Conservation (phyloP, 768 basidiomycete species). For the Vishniacozyma victoriae region DNA sequence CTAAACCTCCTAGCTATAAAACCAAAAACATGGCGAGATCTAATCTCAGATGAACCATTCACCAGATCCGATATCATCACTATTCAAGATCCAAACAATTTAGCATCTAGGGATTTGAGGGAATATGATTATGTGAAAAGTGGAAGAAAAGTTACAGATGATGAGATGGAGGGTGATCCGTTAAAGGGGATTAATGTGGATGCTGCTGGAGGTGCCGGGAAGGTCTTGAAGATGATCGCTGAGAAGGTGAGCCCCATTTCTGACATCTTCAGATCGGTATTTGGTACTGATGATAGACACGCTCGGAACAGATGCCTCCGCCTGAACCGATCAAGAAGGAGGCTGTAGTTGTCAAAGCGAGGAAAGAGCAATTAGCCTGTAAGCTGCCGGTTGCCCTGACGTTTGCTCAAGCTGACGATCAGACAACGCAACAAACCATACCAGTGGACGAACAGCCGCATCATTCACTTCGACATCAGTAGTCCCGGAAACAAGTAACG, state of each 20-base stretch:
- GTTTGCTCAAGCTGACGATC: constrained; percentile 1
- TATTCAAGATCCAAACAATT: constrained; percentile 59
- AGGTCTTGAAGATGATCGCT: constrained; percentile 47
- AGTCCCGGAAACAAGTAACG: constrained; percentile 63
- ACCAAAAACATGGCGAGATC: constrained; percentile 59
- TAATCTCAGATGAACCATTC: constrained; percentile 78
- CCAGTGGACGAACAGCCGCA: constrained; percentile 78
- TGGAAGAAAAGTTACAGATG: constrained; percentile 43
- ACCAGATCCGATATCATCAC: constrained; percentile 88
- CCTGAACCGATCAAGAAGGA: constrained; percentile 23
- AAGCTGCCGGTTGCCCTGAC: not conserved
- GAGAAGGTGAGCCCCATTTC: constrained; percentile 45
- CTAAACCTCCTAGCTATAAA: constrained; percentile 45
- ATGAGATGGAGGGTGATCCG: constrained; percentile 37
- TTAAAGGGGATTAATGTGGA: constrained; percentile 50
- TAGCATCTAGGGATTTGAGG: constrained; percentile 46
- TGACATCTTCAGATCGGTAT: not conserved
- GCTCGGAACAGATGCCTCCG: too few species aligned
- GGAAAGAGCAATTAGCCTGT: constrained; percentile 37
- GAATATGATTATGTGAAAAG: constrained; percentile 50
- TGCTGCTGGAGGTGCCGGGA: constrained; percentile 47
- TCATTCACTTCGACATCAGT: constrained; percentile 89
- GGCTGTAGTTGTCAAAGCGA: constrained; percentile 31
- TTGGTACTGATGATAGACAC: too few species aligned
- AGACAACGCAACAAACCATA: constrained; percentile 52